Evolutionary conservation across 345 rosid genomes (phyloP).

Genomic region (Bruguiera gymnorhiza): DNA sequence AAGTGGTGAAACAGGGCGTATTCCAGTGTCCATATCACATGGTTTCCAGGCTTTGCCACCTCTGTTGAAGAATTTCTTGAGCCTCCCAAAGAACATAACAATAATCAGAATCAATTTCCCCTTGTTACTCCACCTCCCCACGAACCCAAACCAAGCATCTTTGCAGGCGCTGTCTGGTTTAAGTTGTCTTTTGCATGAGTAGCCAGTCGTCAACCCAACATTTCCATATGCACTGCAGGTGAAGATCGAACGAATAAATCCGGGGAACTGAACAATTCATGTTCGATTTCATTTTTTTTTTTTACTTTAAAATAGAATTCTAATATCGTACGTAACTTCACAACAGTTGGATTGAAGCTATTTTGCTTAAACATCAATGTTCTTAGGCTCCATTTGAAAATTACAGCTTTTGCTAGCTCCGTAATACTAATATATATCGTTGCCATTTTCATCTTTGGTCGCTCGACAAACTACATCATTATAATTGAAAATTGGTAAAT

Average conservation of each 20-base stretch:
- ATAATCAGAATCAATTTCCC: slow-evolving; percentile 47
- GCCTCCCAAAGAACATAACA: slow-evolving; percentile 61
- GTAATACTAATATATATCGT: too few relatives aligned
- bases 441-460: too few relatives aligned
- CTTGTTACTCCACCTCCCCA: slow-evolving; percentile 48
- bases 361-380: too few relatives aligned
- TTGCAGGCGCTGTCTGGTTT: slow-evolving; percentile 23
- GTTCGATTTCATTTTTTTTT: not conserved
- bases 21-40: too few relatives aligned
- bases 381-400: too few relatives aligned
- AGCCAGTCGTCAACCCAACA: slow-evolving; percentile 60
- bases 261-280: not conserved
- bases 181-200: slow-evolving; percentile 48
- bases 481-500: too few relatives aligned
- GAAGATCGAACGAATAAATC: not conserved
- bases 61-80: slow-evolving; percentile 39
- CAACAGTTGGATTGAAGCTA: too few relatives aligned
- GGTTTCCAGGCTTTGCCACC: slow-evolving; percentile 49
- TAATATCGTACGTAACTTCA: not conserved
- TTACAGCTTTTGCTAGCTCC: too few relatives aligned
- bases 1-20: too few relatives aligned
- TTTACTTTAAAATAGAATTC: not conserved
- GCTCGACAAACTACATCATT: too few relatives aligned
- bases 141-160: slow-evolving; percentile 44
- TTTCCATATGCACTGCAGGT: slow-evolving; percentile 58